Evolutionary conservation across 257 asterid genomes (phyloP).

Genomic region (Oldenlandia corymbosa): DNA sequence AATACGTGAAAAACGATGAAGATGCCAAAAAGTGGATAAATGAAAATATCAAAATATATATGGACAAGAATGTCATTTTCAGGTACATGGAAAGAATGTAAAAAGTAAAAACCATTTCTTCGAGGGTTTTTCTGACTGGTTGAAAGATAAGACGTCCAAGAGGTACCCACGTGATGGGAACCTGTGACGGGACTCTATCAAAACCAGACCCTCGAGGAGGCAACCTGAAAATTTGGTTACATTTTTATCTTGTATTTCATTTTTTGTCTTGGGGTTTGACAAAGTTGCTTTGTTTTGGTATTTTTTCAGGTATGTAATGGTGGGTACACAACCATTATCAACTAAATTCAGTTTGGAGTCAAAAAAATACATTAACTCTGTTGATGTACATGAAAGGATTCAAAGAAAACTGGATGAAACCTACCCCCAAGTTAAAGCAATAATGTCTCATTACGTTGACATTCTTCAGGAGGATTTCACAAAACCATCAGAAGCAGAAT

Average conservation of each 20-base stretch:
- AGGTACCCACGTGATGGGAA: too few species aligned
- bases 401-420: background rate
- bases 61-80: too few species aligned
- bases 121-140: too few species aligned
- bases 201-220: background rate
- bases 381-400: background rate
- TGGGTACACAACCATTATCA: background rate
- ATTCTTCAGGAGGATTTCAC: background rate
- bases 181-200: too few species aligned
- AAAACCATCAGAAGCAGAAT: background rate
- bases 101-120: too few species aligned
- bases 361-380: background rate
- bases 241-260: too few species aligned
- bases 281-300: background rate
- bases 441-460: background rate
- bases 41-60: too few species aligned
- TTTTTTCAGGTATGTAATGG: conserved; percentile 4
- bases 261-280: background rate
- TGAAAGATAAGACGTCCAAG: too few species aligned
- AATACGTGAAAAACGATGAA: rapidly evolving
- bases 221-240: too few species aligned
- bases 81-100: too few species aligned
- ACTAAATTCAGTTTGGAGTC: too few species aligned
- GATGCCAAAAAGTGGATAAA: background rate
- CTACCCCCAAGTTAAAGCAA: conserved; percentile 10